Evolutionary conservation across 768 basidiomycete genomes (phyloP).

Genomic region (Russula lepida): DNA sequence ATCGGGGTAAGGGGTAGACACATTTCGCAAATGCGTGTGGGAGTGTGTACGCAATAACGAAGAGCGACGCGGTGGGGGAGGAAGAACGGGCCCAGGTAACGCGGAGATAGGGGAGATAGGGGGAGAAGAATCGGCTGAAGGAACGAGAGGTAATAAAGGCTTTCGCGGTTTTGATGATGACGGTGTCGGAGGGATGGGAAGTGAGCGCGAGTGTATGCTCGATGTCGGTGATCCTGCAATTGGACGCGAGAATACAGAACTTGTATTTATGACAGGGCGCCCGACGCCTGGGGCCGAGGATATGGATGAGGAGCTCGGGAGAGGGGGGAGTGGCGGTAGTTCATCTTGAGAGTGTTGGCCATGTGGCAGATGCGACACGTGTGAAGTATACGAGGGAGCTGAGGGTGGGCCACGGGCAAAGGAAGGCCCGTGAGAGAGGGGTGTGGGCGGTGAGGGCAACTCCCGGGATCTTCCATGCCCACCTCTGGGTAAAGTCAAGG

Average conservation of each 20-base stretch:
- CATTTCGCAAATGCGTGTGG: neutral
- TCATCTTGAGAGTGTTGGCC: neutral
- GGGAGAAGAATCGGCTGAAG: neutral
- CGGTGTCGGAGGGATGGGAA: slow-evolving; percentile 1
- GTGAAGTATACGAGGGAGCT: neutral
- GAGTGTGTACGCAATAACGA: neutral
- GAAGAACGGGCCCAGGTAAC: neutral
- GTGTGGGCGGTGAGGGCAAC: neutral
- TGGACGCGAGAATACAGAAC: neutral
- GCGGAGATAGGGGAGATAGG: neutral
- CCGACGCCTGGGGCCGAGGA: neutral
- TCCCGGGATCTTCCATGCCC: slow-evolving; percentile 6
- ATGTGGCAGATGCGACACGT: neutral
- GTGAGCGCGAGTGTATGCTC: slow-evolving; percentile 8
- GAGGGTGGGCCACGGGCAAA: neutral
- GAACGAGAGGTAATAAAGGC: neutral
- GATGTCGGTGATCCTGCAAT: neutral
- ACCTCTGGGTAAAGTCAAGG: neutral
- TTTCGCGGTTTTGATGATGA: slow-evolving; percentile 2
- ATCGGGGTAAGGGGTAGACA: neutral
- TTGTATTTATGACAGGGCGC: neutral
- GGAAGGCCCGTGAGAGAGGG: neutral
- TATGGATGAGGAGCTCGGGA: neutral
- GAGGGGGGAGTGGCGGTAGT: neutral
- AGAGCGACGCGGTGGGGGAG: neutral